These are phyloP conservation scores for Strigomonas oncopelti DNA, from an alignment of 208 protist species.

Conservation along the genomic window DNA sequence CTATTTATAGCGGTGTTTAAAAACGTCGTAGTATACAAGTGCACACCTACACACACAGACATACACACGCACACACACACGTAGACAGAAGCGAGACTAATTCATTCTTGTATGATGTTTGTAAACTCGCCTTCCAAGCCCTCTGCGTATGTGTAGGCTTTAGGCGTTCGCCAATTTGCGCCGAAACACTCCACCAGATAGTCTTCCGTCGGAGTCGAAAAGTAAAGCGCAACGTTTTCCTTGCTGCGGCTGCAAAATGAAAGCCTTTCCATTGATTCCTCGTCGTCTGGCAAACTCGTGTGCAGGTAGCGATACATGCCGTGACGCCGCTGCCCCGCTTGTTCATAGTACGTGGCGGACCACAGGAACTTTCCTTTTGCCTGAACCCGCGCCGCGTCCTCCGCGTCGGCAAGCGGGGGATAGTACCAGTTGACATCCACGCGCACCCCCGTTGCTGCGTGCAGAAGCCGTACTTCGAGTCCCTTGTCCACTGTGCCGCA, in stretches of 20 bases:
- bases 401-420: slow-evolving; percentile 24
- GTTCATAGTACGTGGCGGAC: slow-evolving; percentile 75
- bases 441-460: slow-evolving; percentile 45
- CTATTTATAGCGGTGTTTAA: no score
- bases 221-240: slow-evolving; percentile 12
- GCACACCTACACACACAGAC: no score
- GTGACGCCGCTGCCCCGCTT: slow-evolving; percentile 37
- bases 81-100: not conserved
- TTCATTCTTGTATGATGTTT: slow-evolving; percentile 64
- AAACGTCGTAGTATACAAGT: no score
- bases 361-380: slow-evolving; percentile 61
- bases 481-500: slow-evolving; percentile 68
- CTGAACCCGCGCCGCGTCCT: slow-evolving; percentile 33
- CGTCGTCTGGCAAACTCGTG: slow-evolving; percentile 31
- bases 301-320: slow-evolving; percentile 86
- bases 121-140: slow-evolving; percentile 71
- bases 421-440: slow-evolving; percentile 89
- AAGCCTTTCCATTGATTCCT: slow-evolving; percentile 31
- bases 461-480: slow-evolving; percentile 75
- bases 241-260: slow-evolving; percentile 18
- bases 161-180: slow-evolving; percentile 64
- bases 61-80: slow-evolving; percentile 3
- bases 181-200: slow-evolving; percentile 87
- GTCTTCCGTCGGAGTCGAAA: slow-evolving; percentile 47
- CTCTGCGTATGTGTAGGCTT: slow-evolving; percentile 70